Conservation (phyloP, 495 filamentous ascomycete species). For the Aspergillus sclerotioniger region DNA sequence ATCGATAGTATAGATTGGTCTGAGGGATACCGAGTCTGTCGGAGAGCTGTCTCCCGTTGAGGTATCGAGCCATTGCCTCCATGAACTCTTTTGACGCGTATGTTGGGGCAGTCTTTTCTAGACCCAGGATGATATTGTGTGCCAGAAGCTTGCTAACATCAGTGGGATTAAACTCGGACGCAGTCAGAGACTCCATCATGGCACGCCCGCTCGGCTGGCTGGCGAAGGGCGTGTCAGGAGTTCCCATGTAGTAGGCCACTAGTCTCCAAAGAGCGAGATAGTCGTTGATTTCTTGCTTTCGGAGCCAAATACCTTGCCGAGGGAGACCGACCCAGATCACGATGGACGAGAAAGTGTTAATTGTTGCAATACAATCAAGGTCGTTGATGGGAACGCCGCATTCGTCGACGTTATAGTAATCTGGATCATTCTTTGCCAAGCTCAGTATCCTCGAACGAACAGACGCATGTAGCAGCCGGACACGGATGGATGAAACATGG, state of each 20-base stretch:
- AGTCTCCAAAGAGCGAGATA: conserved; percentile 78
- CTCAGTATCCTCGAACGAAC: conserved; percentile 65
- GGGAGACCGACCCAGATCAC: conserved; percentile 69
- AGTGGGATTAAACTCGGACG: conserved; percentile 63
- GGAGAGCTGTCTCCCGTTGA: conserved; percentile 63
- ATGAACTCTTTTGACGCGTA: conserved; percentile 63
- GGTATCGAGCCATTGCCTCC: conserved; percentile 62
- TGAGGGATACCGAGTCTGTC: conserved; percentile 58
- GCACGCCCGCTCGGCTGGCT: conserved; percentile 52
- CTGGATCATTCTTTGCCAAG: conserved; percentile 52
- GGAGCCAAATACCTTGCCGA: conserved; percentile 66
- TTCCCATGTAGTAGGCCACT: conserved; percentile 69
- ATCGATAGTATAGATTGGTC: conserved; percentile 54
- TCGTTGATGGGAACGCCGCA: conserved; percentile 72
- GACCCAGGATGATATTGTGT: conserved; percentile 68
- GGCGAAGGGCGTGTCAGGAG: conserved; percentile 57
- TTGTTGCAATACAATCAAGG: conserved; percentile 69
- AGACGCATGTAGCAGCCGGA: conserved; percentile 70
- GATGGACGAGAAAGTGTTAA: conserved; percentile 63
- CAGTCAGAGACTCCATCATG: conserved; percentile 63
- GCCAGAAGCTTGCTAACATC: conserved; percentile 59
- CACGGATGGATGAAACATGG: conserved; percentile 65
- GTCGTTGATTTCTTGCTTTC: conserved; percentile 59
- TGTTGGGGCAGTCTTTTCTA: conserved; percentile 61
- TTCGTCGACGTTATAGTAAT: conserved; percentile 60